phyloP scores from a whole-genome alignment of 192 early-diverging fungal genomes.

The Obelidium mucronatum region DNA sequence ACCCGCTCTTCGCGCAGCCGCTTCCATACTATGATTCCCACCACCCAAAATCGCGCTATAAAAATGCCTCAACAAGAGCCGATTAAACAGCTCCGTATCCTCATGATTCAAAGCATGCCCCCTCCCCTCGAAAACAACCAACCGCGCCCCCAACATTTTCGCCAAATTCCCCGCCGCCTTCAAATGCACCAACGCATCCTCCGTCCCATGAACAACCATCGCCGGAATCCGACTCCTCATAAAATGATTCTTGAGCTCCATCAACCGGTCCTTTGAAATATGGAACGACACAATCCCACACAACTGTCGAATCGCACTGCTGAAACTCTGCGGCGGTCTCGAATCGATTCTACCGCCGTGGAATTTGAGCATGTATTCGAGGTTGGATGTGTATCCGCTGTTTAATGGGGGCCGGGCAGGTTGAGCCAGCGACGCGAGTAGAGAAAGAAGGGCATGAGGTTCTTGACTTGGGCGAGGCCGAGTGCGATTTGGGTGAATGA shows the following conservation, averaged over 20 bases:
- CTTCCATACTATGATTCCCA: neutral
- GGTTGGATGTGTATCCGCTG: conserved; percentile 29
- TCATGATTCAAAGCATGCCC: conserved; percentile 45
- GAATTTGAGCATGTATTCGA: conserved; percentile 42
- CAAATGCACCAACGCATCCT: conserved; percentile 38
- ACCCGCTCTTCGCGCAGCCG: conserved; percentile 26
- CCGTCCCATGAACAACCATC: conserved; percentile 43
- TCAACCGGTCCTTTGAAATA: conserved; percentile 18
- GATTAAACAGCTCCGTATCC: conserved; percentile 37
- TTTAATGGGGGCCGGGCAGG: conserved; percentile 29
- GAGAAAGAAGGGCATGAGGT: conserved; percentile 41
- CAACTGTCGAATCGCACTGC: conserved; percentile 23
- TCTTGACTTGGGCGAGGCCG: conserved; percentile 41
- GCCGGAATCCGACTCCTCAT: conserved; percentile 25
- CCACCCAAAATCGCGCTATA: conserved; percentile 23
- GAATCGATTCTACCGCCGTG: conserved; percentile 32
- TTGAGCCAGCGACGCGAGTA: conserved; percentile 52
- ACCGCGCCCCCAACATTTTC: conserved; percentile 25
- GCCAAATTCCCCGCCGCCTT: conserved; percentile 13
- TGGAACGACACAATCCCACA: conserved; percentile 30
- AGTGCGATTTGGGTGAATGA: conserved; percentile 33
- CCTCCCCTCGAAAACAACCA: conserved; percentile 45
- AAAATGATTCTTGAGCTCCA: conserved; percentile 9
- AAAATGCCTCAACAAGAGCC: conserved; percentile 39
- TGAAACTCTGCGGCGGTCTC: conserved; percentile 38